These are phyloP conservation scores for Sporothrix mexicana DNA, from an alignment of 2,329 filamentous ascomycete species.

Conservation along the genomic window DNA sequence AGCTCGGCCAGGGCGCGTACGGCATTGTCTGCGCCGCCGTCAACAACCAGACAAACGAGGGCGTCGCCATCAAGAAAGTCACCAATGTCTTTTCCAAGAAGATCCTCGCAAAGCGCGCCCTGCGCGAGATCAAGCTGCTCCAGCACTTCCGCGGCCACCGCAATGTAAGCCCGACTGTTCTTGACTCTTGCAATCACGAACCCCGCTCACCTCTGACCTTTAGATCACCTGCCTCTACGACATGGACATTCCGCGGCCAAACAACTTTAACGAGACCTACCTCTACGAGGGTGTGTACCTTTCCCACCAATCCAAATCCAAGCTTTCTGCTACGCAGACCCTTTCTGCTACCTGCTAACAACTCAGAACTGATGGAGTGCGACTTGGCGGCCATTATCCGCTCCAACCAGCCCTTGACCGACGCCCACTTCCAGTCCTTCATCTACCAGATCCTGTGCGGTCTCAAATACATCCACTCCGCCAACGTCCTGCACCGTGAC, in stretches of 20 bases:
- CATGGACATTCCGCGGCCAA: conserved; percentile 97
- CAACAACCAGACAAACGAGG: conserved; percentile 88
- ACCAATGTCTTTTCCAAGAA: conserved; percentile 99
- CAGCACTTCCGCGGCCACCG: conserved; percentile 95
- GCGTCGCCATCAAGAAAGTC: conserved; percentile 98
- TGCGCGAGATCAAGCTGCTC: conserved; percentile 97
- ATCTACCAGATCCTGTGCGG: conserved; percentile 99
- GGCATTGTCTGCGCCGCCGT: conserved; percentile 97
- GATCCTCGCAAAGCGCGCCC: conserved; percentile 95
- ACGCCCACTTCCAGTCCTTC: conserved; percentile 99
- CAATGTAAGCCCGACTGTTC: conserved; percentile 64
- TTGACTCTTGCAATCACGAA: neutral
- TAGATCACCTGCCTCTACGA: conserved; percentile 99
- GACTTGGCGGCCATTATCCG: conserved; percentile 97
- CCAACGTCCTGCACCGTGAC: conserved; percentile 95
- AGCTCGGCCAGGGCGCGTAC: conserved; percentile 96
- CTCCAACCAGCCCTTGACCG: conserved; percentile 94
- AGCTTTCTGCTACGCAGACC: neutral
- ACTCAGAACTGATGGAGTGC: conserved; percentile 97
- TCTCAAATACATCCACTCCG: conserved; percentile 98
- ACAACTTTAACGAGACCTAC: conserved; percentile 99
- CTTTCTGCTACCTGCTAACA: neutral
- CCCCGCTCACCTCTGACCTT: neutral
- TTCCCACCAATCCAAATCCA: too few relatives aligned
- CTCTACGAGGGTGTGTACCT: conserved; percentile 81